Percentiles rank a stretch among this genome's conserved stretches.
Evolutionary conservation across 2,329 filamentous ascomycete species (phyloP).

Genomic region (Aureobasidium sp.): DNA sequence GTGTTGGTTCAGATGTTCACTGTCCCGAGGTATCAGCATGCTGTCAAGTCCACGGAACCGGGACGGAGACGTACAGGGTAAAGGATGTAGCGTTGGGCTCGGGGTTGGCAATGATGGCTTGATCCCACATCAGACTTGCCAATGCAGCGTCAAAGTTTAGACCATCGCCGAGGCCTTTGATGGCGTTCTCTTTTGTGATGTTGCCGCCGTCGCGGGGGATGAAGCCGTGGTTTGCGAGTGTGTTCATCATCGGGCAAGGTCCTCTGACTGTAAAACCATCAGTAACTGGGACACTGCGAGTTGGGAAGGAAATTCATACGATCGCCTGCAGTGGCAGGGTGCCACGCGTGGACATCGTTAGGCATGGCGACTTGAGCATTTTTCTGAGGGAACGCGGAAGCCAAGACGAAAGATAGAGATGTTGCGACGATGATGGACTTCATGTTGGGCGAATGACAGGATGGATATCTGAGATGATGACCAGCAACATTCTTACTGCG

Average conservation of each 20-base stretch:
- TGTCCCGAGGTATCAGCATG: background rate
- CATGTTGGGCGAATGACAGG: background rate
- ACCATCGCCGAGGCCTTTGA: background rate
- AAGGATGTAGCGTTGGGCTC: background rate
- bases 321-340: background rate
- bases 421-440: background rate
- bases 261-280: slow-evolving; percentile 16
- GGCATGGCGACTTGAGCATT: background rate
- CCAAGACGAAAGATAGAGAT: background rate
- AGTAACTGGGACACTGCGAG: too few species aligned
- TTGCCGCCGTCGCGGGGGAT: slow-evolving; percentile 17
- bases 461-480: too few species aligned
- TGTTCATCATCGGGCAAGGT: slow-evolving; percentile 17
- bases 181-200: slow-evolving; percentile 8
- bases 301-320: background rate
- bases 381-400: background rate
- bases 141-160: background rate
- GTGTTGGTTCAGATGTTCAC: background rate
- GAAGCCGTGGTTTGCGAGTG: slow-evolving; percentile 22
- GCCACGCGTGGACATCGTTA: background rate
- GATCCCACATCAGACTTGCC: background rate
- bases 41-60: too few species aligned
- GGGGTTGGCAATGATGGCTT: background rate
- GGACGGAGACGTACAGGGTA: background rate
- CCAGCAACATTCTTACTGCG: too few species aligned